phyloP scores from a whole-genome alignment of 129 eudicot species.

The Daucus carota region DNA sequence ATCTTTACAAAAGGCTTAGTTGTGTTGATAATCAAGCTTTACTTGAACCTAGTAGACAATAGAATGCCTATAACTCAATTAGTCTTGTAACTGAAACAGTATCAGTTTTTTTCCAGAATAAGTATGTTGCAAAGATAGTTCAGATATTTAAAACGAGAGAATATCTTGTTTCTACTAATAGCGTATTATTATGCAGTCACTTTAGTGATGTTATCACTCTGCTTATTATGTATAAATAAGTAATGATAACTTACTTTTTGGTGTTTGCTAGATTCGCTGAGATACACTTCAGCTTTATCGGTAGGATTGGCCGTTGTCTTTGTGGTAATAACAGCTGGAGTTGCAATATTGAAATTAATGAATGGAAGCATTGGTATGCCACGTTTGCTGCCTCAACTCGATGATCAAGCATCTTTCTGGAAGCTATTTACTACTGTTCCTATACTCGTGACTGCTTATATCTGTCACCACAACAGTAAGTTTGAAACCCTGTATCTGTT shows the following conservation, averaged over 20 bases:
- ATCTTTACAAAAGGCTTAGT: not conserved
- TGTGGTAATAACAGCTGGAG: constrained; percentile 82
- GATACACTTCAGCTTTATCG: constrained; percentile 86
- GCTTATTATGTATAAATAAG: not conserved
- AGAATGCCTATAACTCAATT: not conserved
- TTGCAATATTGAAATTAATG: constrained; percentile 43
- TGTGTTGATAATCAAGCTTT: not conserved
- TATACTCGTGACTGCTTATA: constrained; percentile 79
- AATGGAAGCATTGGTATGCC: constrained; percentile 71
- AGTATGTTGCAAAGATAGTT: not conserved
- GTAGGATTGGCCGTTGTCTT: constrained; percentile 78
- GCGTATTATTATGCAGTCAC: not conserved
- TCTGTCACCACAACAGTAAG: constrained; percentile 91
- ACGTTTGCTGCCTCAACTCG: constrained; percentile 57
- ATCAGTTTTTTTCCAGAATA: not conserved
- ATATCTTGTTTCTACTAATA: not conserved
- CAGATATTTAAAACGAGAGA: not conserved
- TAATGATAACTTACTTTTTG: constrained; percentile 1
- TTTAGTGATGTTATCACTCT: not conserved
- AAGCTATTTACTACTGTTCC: constrained; percentile 86
- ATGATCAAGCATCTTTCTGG: constrained; percentile 77
- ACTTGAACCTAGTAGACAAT: not conserved
- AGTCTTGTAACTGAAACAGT: not conserved
- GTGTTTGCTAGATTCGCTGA: constrained; percentile 58
- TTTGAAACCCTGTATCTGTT: not conserved